These are phyloP conservation scores for Moniliophthora roreri DNA, from an alignment of 1,284 basidiomycete genomes.

Conservation along the genomic window DNA sequence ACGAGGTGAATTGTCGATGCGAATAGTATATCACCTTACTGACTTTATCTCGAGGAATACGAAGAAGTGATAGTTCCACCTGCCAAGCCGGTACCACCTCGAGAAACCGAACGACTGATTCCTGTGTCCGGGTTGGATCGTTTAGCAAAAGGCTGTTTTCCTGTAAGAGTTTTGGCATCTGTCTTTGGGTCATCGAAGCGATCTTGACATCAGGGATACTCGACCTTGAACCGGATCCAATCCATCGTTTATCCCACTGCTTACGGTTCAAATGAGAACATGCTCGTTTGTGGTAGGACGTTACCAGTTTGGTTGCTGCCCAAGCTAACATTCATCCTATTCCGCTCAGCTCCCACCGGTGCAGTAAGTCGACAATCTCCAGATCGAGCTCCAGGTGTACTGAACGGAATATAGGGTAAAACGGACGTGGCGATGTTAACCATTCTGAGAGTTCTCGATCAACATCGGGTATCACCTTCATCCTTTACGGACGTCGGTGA, in stretches of 20 bases:
- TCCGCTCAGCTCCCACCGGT: constrained; percentile 81
- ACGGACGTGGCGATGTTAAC: constrained; percentile 98
- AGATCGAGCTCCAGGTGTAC: constrained; percentile 6
- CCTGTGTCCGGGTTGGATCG: constrained; percentile 75
- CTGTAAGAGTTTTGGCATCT: constrained; percentile 46
- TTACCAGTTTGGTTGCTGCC: constrained; percentile 5
- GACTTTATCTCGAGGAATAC: constrained; percentile 45
- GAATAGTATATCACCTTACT: constrained; percentile 1
- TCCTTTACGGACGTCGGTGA: constrained; percentile 40
- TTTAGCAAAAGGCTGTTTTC: constrained; percentile 86
- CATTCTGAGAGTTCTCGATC: constrained; percentile 85
- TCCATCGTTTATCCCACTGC: constrained; percentile 94
- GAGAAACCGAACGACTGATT: constrained; percentile 73
- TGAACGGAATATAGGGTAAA: constrained; percentile 78
- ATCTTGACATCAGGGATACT: constrained; percentile 67
- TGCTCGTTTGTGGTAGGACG: constrained; percentile 89
- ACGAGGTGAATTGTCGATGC: constrained; percentile 51
- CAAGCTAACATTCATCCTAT: neutral
- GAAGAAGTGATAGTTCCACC: constrained; percentile 93
- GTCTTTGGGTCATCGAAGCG: constrained; percentile 4
- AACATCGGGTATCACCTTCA: constrained; percentile 49
- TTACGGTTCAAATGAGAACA: constrained; percentile 93
- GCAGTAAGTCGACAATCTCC: constrained; percentile 60
- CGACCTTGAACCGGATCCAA: constrained; percentile 90
- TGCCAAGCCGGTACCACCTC: constrained; percentile 77